A percentile compares a stretch with the other conserved stretches of the same genome.
phyloP scores from a whole-genome alignment of 1,284 basidiomycete genomes.

The Ustilago curta region DNA sequence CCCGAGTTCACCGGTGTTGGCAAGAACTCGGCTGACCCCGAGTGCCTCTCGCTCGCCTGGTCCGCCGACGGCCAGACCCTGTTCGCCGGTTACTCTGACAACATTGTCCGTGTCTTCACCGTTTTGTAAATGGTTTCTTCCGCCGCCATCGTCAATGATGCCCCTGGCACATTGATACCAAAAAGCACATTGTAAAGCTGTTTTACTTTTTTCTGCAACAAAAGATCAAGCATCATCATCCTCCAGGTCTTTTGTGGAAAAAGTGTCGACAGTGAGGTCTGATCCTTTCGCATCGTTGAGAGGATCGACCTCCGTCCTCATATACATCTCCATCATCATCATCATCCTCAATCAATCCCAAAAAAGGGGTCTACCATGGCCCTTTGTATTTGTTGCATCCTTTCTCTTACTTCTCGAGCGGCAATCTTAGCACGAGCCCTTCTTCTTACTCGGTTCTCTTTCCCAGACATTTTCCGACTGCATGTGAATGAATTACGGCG shows the following conservation, averaged over 20 bases:
- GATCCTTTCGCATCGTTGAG: neutral
- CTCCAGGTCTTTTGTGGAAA: no score
- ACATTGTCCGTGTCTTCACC: slow-evolving; percentile 70
- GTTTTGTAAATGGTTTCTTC: slow-evolving; percentile 61
- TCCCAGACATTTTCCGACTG: neutral
- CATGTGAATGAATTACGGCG: neutral
- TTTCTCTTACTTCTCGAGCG: neutral
- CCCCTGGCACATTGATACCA: neutral
- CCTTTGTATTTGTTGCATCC: slow-evolving; percentile 19
- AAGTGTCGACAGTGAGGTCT: no score
- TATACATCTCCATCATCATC: slow-evolving; percentile 1
- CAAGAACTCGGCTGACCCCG: slow-evolving; percentile 85
- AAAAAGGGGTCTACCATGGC: slow-evolving; percentile 19
- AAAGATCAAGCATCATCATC: no score
- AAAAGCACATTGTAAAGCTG: slow-evolving; percentile 12
- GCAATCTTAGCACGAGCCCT: slow-evolving; percentile 17
- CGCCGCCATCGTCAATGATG: slow-evolving; percentile 1
- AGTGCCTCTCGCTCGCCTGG: slow-evolving; percentile 98
- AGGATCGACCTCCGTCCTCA: neutral
- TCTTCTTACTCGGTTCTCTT: slow-evolving; percentile 3
- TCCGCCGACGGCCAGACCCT: slow-evolving; percentile 97
- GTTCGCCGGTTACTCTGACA: slow-evolving; percentile 77
- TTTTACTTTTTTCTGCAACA: neutral
- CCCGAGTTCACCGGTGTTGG: slow-evolving; percentile 72
- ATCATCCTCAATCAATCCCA: slow-evolving; percentile 11